Conservation (phyloP, 1,284 basidiomycete species). For the Bondarzewia mesenterica region DNA sequence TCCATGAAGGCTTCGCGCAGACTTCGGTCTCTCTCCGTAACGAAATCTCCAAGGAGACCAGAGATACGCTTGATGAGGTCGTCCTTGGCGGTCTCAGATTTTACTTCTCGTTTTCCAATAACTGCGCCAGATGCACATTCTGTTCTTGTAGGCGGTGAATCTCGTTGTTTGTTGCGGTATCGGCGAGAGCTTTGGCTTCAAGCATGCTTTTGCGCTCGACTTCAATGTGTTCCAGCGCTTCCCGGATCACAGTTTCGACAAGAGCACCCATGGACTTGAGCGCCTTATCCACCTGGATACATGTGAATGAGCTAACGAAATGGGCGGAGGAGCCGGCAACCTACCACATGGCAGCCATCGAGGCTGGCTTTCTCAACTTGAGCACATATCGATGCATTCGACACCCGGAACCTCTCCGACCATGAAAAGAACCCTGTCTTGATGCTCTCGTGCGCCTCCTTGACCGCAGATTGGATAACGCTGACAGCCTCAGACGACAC, state of each 20-base stretch:
- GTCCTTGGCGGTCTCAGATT: constrained; percentile 59
- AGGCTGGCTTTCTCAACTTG: constrained; percentile 36
- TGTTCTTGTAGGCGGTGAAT: constrained; percentile 62
- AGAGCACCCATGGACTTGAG: constrained; percentile 44
- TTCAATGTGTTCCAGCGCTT: constrained; percentile 50
- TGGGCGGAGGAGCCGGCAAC: constrained; percentile 15
- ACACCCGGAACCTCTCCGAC: constrained; percentile 41
- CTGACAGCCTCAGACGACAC: constrained; percentile 46
- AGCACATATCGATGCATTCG: constrained; percentile 38
- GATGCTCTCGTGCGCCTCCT: constrained; percentile 45
- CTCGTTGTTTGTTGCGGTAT: constrained; percentile 49
- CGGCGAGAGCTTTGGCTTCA: constrained; percentile 42
- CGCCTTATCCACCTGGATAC: constrained; percentile 40
- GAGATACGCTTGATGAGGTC: constrained; percentile 70
- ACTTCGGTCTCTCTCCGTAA: constrained; percentile 60
- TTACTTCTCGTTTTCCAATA: constrained; percentile 62
- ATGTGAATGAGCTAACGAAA: background rate
- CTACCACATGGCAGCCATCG: constrained; percentile 35
- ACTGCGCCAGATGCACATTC: constrained; percentile 55
- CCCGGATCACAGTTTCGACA: constrained; percentile 51
- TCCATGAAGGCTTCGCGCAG: constrained; percentile 51
- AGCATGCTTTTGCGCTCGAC: constrained; percentile 44
- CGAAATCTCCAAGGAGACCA: constrained; percentile 61
- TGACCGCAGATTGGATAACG: constrained; percentile 37
- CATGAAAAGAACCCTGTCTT: constrained; percentile 45